phyloP scores from a whole-genome alignment of 495 filamentous ascomycete species.

The Penicillium cinerascens region DNA sequence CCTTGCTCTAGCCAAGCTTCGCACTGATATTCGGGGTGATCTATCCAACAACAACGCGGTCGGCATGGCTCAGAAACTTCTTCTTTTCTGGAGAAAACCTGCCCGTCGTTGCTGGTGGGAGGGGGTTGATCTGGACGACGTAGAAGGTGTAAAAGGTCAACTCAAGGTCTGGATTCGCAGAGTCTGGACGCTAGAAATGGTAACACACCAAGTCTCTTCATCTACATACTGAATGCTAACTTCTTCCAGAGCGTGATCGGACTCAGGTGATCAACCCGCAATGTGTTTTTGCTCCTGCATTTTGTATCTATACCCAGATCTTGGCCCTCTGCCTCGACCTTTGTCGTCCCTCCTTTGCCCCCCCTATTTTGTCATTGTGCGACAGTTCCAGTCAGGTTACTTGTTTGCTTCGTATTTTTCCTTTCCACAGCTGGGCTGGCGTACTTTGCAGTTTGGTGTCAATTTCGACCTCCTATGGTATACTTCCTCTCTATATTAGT shows the following conservation, averaged over 20 bases:
- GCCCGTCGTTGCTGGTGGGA: conserved; percentile 99
- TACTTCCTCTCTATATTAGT: conserved; percentile 14
- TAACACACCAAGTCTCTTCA: conserved; percentile 30
- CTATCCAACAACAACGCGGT: conserved; percentile 77
- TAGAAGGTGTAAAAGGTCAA: conserved; percentile 87
- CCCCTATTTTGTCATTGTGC: not conserved
- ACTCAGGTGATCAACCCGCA: conserved; percentile 55
- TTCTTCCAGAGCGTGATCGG: conserved; percentile 73
- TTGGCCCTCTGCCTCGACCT: conserved; percentile 13
- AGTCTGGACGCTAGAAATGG: conserved; percentile 99
- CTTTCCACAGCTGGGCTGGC: conserved; percentile 15
- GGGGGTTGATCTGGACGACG: conserved; percentile 83
- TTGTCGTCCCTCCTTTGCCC: conserved; percentile 19
- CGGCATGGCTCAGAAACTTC: conserved; percentile 97
- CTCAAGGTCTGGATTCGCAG: conserved; percentile 97
- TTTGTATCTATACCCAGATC: conserved; percentile 28
- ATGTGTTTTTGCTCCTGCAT: conserved; percentile 21
- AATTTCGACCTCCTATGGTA: conserved; percentile 5
- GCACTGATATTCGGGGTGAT: conserved; percentile 84
- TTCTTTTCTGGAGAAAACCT: conserved; percentile 98
- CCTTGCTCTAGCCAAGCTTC: conserved; percentile 84
- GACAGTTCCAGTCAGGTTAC: not conserved
- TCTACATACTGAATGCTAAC: conserved; percentile 20
- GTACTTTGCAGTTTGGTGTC: conserved; percentile 16
- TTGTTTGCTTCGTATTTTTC: conserved; percentile 3